Conservation (phyloP, 805 yeast species). For the Schwanniomyces pseudopolymorphus region DNA sequence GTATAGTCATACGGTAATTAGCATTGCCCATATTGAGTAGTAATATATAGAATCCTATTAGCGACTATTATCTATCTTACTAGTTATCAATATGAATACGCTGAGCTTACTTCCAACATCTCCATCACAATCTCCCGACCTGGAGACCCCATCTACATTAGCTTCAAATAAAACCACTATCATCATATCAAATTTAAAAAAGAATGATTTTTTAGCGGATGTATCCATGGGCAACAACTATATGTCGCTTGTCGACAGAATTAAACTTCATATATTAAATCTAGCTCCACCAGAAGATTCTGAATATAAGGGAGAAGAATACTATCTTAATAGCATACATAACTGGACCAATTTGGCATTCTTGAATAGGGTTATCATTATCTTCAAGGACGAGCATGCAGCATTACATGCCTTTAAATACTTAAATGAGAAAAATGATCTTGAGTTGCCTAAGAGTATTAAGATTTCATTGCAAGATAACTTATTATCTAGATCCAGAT, state of each 20-base stretch:
- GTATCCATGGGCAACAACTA: slow-evolving; percentile 3
- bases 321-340: slow-evolving; percentile 23
- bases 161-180: slow-evolving; percentile 25
- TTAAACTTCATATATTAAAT: slow-evolving; percentile 32
- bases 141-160: not conserved
- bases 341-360: slow-evolving; percentile 42
- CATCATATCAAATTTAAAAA: slow-evolving; percentile 33
- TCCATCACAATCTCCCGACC: not conserved
- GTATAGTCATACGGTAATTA: not conserved
- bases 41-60: not conserved
- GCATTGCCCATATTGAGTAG: not conserved
- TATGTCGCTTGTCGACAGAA: slow-evolving; percentile 33
- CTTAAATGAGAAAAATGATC: slow-evolving; percentile 12
- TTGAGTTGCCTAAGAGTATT: slow-evolving; percentile 13
- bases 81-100: not conserved
- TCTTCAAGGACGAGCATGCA: slow-evolving; percentile 28
- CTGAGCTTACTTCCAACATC: not conserved
- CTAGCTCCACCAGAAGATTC: slow-evolving; percentile 13
- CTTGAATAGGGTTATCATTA: slow-evolving; percentile 35
- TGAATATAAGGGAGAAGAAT: slow-evolving; percentile 17
- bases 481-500: slow-evolving; percentile 32
- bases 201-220: slow-evolving; percentile 26
- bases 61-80: not conserved
- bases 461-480: slow-evolving; percentile 39
- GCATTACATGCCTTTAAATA: slow-evolving; percentile 24